Base-by-base conservation (phyloP, 306 rosid species). In the Calophaca sinica region DNA sequence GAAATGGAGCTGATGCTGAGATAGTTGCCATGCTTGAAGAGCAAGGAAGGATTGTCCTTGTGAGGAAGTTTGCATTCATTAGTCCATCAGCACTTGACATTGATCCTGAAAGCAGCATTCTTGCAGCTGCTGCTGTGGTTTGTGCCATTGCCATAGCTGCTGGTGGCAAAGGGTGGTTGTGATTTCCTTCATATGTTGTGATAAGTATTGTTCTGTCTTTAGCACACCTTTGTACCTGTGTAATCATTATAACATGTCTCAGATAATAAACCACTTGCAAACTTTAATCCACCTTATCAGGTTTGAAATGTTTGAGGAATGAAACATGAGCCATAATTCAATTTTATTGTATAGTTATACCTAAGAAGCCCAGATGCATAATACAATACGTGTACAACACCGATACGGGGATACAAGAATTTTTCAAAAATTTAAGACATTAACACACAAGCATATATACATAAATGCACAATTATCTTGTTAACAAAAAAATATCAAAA, bases 1-100 rank as follows among this genome's bases (percentile, higher is more conserved):
- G 97, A 74, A 94, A 94, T 53, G 98, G 98, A 4, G 98, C 93
- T 29, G 97, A 91, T 41, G 97, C 97, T 14, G 98, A 94, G 66
- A 94, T 89, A 1, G 98, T 91, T 2, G 98, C 96, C 89, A 94
- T 88, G 93, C 84, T 91, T 1, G 98, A 88, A 13, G 91, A 87
- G 53, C 88, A 89, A 2, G 98, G 98, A 3, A 91, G 88, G 28
- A 88, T 82, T 39, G 94, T 75, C 46, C 94, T 83, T 3, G 94
- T 68, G 14, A 89, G 84, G 78, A 87, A 90, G 63, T 88, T 91
- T n/a, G 93, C 66, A 79, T 94, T 93, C 82, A 88, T 80, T 63
- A 91, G 81, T 9, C 97, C 88, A 5, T 91, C 96, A 0, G 82
- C 76, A 49, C 97, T 94, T 4, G 98, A 83, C 94, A 91, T 94